These are phyloP conservation scores for Chiua virens DNA, from an alignment of 768 basidiomycete genomes.

Conservation along the genomic window DNA sequence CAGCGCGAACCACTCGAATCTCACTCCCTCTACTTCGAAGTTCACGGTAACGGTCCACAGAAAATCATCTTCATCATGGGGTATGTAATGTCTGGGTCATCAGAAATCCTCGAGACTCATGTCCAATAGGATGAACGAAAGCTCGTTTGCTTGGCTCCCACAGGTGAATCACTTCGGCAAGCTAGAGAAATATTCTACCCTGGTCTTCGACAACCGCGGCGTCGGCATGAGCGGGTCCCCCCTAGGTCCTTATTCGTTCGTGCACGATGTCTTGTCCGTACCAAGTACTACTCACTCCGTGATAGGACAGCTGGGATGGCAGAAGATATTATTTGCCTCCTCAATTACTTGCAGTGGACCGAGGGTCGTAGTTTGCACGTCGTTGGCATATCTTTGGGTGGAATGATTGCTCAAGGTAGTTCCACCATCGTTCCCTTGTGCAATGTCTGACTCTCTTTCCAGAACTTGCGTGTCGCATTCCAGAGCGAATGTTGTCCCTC, in stretches of 20 bases:
- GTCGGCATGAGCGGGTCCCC: slow-evolving; percentile 75
- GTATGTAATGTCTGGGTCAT: slow-evolving; percentile 19
- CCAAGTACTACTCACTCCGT: not conserved
- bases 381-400: slow-evolving; percentile 75
- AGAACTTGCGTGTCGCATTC: slow-evolving; percentile 71
- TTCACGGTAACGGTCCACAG: slow-evolving; percentile 64
- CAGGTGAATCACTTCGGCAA: slow-evolving; percentile 67
- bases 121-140: slow-evolving; percentile 52
- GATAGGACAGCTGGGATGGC: slow-evolving; percentile 76
- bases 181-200: slow-evolving; percentile 52
- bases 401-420: slow-evolving; percentile 80
- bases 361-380: slow-evolving; percentile 59
- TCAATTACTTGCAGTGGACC: slow-evolving; percentile 75
- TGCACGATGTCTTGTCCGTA: not conserved
- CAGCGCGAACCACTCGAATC: slow-evolving; percentile 54
- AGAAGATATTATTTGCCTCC: slow-evolving; percentile 62
- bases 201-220: slow-evolving; percentile 86
- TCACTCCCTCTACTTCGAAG: slow-evolving; percentile 78
- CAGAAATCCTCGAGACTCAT: not conserved
- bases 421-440: not conserved
- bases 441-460: not conserved
- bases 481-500: slow-evolving; percentile 65
- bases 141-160: slow-evolving; percentile 58
- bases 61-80: slow-evolving; percentile 83
- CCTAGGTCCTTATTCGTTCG: slow-evolving; percentile 74